A percentile compares a stretch with the other conserved stretches of the same genome.
phyloP scores from a whole-genome alignment of 805 yeast genomes.

The Monosporozyma solicola region DNA sequence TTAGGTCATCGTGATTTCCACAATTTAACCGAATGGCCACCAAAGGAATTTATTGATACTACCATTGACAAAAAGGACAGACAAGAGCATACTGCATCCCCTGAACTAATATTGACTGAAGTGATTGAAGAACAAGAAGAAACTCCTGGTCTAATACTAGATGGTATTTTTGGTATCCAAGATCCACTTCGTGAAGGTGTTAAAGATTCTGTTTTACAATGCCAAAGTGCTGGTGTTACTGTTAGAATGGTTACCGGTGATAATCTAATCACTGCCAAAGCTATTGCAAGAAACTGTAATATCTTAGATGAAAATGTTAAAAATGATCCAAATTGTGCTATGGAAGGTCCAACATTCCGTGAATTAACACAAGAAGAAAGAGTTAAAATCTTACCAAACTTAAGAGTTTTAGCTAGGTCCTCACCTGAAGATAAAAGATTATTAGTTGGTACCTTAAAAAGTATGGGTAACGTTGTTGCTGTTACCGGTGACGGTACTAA shows the following conservation, averaged over 20 bases:
- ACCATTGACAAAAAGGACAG: background rate
- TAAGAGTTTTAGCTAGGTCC: constrained; percentile 85
- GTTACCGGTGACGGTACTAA: constrained; percentile 99
- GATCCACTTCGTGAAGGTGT: constrained; percentile 93
- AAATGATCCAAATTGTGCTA: constrained; percentile 48
- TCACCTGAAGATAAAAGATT: constrained; percentile 92
- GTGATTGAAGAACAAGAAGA: constrained; percentile 13
- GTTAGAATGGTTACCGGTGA: constrained; percentile 99
- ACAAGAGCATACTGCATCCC: constrained; percentile 30
- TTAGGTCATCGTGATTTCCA: constrained; percentile 68
- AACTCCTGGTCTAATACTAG: constrained; percentile 40
- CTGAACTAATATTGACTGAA: constrained; percentile 29
- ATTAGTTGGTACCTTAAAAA: constrained; percentile 70
- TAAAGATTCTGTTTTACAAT: constrained; percentile 74
- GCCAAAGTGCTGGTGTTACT: constrained; percentile 84
- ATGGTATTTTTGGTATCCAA: constrained; percentile 83
- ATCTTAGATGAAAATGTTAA: constrained; percentile 45
- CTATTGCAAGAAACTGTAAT: constrained; percentile 82
- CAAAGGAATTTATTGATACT: constrained; percentile 35
- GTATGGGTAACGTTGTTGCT: constrained; percentile 88
- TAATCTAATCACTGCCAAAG: constrained; percentile 80
- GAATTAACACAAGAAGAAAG: constrained; percentile 52
- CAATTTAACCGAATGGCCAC: constrained; percentile 54
- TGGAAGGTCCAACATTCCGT: constrained; percentile 93
- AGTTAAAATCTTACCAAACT: constrained; percentile 51